Percentiles rank a stretch among this genome's conserved stretches.
Conservation (phyloP, 106 monocot genomes). For the Phalaenopsis aphrodite region DNA sequence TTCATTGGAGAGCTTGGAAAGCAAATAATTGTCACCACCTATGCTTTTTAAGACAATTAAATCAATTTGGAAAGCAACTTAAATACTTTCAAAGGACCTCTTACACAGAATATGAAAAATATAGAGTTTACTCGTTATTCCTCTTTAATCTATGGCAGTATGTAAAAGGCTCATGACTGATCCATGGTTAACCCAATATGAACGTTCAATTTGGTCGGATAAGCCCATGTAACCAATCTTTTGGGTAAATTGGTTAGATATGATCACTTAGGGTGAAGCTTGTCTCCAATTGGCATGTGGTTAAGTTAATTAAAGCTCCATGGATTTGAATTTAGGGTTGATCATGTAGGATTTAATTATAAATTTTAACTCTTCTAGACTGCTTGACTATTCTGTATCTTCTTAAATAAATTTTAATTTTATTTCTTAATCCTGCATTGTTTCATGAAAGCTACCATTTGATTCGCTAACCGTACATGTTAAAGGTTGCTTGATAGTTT, state of each 20-base stretch:
- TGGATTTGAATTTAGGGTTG: too few species aligned
- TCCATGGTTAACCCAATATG: too few species aligned
- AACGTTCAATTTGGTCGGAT: too few species aligned
- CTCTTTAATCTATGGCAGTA: neutral
- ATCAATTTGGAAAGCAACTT: neutral
- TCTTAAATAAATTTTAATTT: neutral
- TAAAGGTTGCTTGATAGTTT: neutral
- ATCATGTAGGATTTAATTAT: too few species aligned
- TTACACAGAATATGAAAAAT: neutral
- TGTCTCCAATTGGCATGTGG: too few species aligned
- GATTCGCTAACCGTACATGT: neutral
- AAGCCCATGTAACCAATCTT: too few species aligned
- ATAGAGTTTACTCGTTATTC: neutral
- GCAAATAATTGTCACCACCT: neutral
- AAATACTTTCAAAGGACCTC: neutral
- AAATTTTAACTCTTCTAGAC: too few species aligned
- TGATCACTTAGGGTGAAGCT: too few species aligned
- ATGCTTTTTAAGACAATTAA: neutral
- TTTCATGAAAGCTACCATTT: neutral
- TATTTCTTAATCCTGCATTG: neutral
- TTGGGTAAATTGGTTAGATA: too few species aligned
- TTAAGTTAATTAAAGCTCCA: too few species aligned
- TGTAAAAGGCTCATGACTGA: too few species aligned
- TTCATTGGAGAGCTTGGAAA: neutral
- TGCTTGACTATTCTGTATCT: neutral